Base-by-base conservation (phyloP, 305 asterid species). In the Fraxinus ornus region DNA sequence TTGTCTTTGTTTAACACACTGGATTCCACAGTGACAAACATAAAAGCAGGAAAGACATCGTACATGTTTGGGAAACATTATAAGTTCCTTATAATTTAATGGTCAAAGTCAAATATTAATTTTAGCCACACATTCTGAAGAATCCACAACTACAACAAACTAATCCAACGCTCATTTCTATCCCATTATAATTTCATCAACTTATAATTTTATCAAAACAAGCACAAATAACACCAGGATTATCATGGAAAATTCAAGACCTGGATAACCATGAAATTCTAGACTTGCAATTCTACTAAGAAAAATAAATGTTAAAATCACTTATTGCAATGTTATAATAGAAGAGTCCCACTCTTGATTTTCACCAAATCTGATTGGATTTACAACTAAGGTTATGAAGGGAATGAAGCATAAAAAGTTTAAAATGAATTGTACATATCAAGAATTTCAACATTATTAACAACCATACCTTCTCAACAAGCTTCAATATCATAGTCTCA, bases 391-490 rank as follows among this genome's bases (percentile, higher is more conserved):
- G 74, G 74, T 66, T 26, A 66, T 26, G 74, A 10, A 26, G 74
- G n/a, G 19, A 26, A 24, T 26, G 19, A 41, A 66, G 60, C 41
- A 35, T 24, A 19, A 36, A 9, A 41, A 75, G 78, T 36, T 36
- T 12, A 73, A 33, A 15, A 36, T 19, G 35, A 60, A 49, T 24
- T 4, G 3, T 22, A 74, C 24, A 24, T 81, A 36, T 64, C 72
- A 76, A 79, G 41, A 80, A 57, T 37, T 37, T 84, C 60, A n/a
- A 68, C 24, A 55, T 76, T 37, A 26, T 70, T 80, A 72, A 72
- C n/a, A 41, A 57, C 47, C n/a, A 60, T 71, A 97, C 99, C 98
- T 92, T 97, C 85, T 93, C 98, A 8, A 93, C 89, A 79, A 96
- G 99, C 90, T 89, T 94, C 77, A 64, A 77, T 82, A 93, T 90